phyloP scores from a whole-genome alignment of 257 asterid genomes.

The Orobanche coerulescens region DNA sequence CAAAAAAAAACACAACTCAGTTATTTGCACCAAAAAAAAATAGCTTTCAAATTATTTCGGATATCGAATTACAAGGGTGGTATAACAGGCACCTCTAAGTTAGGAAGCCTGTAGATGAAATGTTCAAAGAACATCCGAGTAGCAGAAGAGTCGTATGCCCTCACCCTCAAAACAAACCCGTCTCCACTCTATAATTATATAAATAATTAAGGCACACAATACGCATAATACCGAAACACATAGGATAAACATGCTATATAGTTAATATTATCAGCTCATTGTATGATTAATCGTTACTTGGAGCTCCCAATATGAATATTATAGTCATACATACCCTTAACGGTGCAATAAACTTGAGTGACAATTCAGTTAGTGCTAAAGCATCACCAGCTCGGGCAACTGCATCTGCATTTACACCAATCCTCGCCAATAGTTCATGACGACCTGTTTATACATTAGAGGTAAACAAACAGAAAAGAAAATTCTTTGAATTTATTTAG shows the following conservation, averaged over 20 bases:
- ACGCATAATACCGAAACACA: not conserved
- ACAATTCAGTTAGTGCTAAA: constrained; percentile 66
- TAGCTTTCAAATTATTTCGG: not conserved
- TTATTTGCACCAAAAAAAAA: too few species aligned
- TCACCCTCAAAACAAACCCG: constrained; percentile 63
- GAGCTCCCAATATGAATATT: constrained; percentile 2
- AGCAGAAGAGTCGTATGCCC: constrained; percentile 55
- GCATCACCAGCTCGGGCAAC: constrained; percentile 72
- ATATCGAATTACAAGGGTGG: not conserved
- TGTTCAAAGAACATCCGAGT: constrained; percentile 78
- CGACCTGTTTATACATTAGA: constrained; percentile 51
- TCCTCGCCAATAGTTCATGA: constrained; percentile 71
- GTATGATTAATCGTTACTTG: not conserved
- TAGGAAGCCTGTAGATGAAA: constrained; percentile 64
- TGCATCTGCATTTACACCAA: constrained; percentile 69
- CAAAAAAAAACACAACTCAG: too few species aligned
- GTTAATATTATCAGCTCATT: not conserved
- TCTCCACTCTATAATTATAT: constrained; percentile 97
- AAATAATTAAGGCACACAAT: not conserved
- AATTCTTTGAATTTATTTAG: not conserved
- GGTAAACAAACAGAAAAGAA: not conserved
- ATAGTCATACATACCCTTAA: constrained; percentile 47
- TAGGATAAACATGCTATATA: not conserved
- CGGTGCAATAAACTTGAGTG: constrained; percentile 80
- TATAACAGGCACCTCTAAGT: constrained; percentile 45